Percentiles rank a stretch among this genome's conserved stretches.
phyloP scores from a whole-genome alignment of 2,329 filamentous ascomycete genomes.

The Biscogniauxia mediterranea region DNA sequence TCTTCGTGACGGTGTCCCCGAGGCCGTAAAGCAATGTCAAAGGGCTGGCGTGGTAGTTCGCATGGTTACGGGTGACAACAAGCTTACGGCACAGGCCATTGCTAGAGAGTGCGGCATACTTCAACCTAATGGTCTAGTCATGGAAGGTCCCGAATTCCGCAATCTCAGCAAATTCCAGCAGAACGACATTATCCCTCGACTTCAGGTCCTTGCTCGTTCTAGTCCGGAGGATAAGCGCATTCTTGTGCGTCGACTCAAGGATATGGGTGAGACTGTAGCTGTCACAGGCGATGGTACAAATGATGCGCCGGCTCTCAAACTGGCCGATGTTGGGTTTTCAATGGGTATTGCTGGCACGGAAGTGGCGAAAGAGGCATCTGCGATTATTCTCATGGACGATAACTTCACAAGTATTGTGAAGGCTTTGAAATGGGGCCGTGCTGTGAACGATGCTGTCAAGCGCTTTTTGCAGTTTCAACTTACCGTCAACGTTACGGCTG shows the following conservation, averaged over 20 bases:
- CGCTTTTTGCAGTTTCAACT: constrained; percentile 76
- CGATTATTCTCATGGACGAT: constrained; percentile 85
- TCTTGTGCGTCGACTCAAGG: constrained; percentile 68
- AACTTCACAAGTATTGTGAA: constrained; percentile 87
- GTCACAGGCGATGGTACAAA: constrained; percentile 85
- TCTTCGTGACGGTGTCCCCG: constrained; percentile 69
- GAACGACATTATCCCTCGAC: constrained; percentile 63
- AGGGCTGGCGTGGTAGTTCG: constrained; percentile 75
- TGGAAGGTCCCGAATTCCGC: constrained; percentile 77
- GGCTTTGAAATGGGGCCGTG: constrained; percentile 76
- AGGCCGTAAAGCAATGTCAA: constrained; percentile 72
- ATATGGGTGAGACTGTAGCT: constrained; percentile 73
- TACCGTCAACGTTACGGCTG: constrained; percentile 89
- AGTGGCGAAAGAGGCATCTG: constrained; percentile 81
- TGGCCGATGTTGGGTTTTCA: constrained; percentile 79
- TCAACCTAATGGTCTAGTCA: constrained; percentile 63
- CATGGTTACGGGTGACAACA: constrained; percentile 86
- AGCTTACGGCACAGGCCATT: constrained; percentile 75
- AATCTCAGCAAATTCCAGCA: constrained; percentile 66
- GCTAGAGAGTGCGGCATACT: constrained; percentile 77
- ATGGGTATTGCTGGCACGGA: constrained; percentile 85
- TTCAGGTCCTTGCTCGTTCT: constrained; percentile 71
- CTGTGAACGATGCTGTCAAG: constrained; percentile 75
- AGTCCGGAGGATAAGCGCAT: constrained; percentile 76
- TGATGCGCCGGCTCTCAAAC: constrained; percentile 77